phyloP scores from a whole-genome alignment of 2,329 filamentous ascomycete genomes.

The Epichloe bromicola region DNA sequence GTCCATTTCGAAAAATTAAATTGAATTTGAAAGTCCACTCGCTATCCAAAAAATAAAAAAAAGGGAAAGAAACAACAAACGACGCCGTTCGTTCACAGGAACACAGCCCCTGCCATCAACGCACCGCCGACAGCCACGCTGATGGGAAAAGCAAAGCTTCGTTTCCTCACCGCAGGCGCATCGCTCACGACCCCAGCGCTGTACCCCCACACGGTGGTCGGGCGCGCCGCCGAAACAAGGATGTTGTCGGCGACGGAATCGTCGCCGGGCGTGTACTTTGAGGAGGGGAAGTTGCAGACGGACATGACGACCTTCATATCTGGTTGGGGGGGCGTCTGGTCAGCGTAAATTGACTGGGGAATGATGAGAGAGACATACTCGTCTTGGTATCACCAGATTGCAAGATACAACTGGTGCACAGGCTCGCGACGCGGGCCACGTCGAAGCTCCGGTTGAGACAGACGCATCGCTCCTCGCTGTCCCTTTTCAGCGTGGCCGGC shows the following conservation, averaged over 20 bases:
- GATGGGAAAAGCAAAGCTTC: too few relatives aligned
- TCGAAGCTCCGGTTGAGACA: slow-evolving; percentile 28
- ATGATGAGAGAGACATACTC: slow-evolving; percentile 11
- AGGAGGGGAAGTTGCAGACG: slow-evolving; percentile 20
- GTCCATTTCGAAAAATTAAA: background rate
- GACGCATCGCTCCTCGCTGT: slow-evolving; percentile 23
- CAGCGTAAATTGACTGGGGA: slow-evolving; percentile 1
- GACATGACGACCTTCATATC: slow-evolving; percentile 24
- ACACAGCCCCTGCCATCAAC: too few relatives aligned
- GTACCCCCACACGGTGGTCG: slow-evolving; percentile 9
- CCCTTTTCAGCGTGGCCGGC: slow-evolving; percentile 1
- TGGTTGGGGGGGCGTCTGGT: slow-evolving; percentile 6
- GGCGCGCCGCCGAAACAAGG: slow-evolving; percentile 20
- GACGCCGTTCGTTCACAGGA: too few relatives aligned
- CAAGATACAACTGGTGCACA: slow-evolving; percentile 26
- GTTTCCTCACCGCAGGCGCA: background rate
- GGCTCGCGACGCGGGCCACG: slow-evolving; percentile 22
- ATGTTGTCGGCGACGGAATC: slow-evolving; percentile 21
- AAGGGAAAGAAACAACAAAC: background rate
- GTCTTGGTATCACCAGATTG: slow-evolving; percentile 18
- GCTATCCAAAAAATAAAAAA: too few relatives aligned
- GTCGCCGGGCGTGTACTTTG: slow-evolving; percentile 16
- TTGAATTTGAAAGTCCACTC: background rate
- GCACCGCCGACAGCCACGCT: too few relatives aligned
- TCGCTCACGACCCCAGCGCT: slow-evolving; percentile 3